Evolutionary conservation across 2,329 filamentous ascomycete genomes (phyloP).

Genomic region (Thelonectria rubi): DNA sequence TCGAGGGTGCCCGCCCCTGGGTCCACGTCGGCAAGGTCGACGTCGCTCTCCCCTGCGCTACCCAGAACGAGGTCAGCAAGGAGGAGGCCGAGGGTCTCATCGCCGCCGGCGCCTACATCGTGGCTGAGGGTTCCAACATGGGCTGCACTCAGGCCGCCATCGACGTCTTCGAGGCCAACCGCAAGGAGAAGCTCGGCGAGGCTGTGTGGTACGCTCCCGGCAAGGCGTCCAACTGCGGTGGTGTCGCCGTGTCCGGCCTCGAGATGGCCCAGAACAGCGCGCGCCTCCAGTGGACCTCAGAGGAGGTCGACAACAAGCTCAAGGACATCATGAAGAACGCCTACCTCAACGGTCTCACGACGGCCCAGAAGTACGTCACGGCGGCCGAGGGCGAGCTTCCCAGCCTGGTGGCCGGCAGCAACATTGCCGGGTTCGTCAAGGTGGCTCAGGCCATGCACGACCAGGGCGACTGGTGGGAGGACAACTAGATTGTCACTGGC

Average conservation of each 20-base stretch:
- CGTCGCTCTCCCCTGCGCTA: constrained; percentile 90
- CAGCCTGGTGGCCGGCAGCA: constrained; percentile 89
- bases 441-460: constrained; percentile 93
- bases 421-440: constrained; percentile 98
- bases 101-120: constrained; percentile 78
- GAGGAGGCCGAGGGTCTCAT: constrained; percentile 89
- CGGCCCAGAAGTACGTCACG: constrained; percentile 87
- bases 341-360: constrained; percentile 89
- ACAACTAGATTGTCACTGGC: constrained; percentile 17
- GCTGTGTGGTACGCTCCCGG: constrained; percentile 96
- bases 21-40: constrained; percentile 88
- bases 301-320: constrained; percentile 92
- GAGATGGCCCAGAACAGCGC: constrained; percentile 99
- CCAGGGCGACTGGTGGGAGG: constrained; percentile 90
- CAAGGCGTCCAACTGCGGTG: constrained; percentile 97
- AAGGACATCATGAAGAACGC: constrained; percentile 95
- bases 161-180: constrained; percentile 85
- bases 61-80: constrained; percentile 95
- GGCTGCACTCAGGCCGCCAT: constrained; percentile 97
- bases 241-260: constrained; percentile 94
- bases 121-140: constrained; percentile 99
- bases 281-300: constrained; percentile 83
- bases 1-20: constrained; percentile 90
- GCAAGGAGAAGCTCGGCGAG: constrained; percentile 71
- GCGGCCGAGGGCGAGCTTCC: constrained; percentile 84